Base-by-base conservation (phyloP, 2,329 filamentous ascomycete genomes). In the Ceratocystis ficicola region DNA sequence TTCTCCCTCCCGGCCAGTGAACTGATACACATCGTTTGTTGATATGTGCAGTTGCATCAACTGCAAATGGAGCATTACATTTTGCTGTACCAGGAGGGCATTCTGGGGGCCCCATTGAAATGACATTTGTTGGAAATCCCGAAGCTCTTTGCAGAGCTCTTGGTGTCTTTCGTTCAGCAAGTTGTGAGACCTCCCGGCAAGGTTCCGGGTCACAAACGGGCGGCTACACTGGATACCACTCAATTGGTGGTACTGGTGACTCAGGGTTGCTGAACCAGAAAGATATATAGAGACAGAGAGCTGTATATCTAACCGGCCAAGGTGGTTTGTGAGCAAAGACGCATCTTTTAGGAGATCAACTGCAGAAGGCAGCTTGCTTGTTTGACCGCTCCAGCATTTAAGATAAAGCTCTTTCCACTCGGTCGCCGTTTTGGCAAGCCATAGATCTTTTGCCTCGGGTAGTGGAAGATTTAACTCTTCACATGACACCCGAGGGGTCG, bases 391-490 rank as follows among this genome's bases (percentile, higher is more conserved):
- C 5, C 75, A 71, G 28, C 74, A 68, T 71, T 77, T 72, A 2
- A 87, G 73, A 69, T 83, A 87, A 0, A 80, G 75, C 6, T 76
- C 72, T 72, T 87, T 88, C 86, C 88, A 90, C 68, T 84, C 81
- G 20, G 76, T 71, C 1, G 87, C 85, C 0, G 80, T 80, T 36
- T 80, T 79, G 1, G 87, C 86, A 61, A 83, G 79, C 87, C 87
- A 91, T 1, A 90, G 73, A 12, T 81, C 78, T 65, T 80, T 78
- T 0, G 82, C 76, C 68, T 81, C 82, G 0, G 87, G 87, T 0
- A 90, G 73, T 1, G 86, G 85, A 2, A 89, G 75, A 3, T 82
- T 82, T 62, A 90, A 75, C 70, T 90, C 87, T 0, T 85, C 80
- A 70, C 88, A 90, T 0, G 86, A 87, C 69, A 89, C 83, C 22